Base-by-base conservation (phyloP, 768 basidiomycete genomes). In the Agaricus blazei region DNA sequence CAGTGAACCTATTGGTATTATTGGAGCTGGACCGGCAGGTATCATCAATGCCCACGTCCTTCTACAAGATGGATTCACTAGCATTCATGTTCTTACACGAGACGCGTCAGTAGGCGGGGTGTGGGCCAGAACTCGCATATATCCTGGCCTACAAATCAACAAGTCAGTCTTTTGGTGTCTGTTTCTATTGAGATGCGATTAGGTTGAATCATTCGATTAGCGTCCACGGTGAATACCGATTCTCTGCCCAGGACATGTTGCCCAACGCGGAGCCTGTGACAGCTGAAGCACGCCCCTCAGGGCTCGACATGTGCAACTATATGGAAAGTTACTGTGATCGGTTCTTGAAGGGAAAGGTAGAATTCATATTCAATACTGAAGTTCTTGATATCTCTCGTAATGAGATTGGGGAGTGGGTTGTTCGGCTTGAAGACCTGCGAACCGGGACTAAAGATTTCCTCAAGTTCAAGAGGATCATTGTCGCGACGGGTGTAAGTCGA, bases 171-270 rank as follows among this genome's bases (percentile, higher is more conserved):
- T 19, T 19, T 19, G 19, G 19, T 47, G 45, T 40, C 38, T n/a
- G 19, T 23, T 38, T 19, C n/a, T 19, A 43, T 53, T 34, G 47
- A 0, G 9, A 24, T 15, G 3, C 15, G 9, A 19, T 28, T 14
- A 34, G 8, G 26, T 11, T 6, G 19, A 50, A 29, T 5, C 8
- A 1, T 26, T 11, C 26, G 24, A 51, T 23, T 53, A 87, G 85
- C 60, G 82, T 87, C 1, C 77, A 84, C 61, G 84, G 83, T 2
- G 83, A 88, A 59, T 85, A 77, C 57, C 63, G 73, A 9, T 85
- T 87, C 66, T 84, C 84, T 5, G 61, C 78, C 0, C 57, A 83
- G 38, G 63, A 71, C 1, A 86, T 85, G 0, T 64, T 19, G 19
- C 19, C 67, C 3, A 80, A 79, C 8, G 36, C 60, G 3, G 59